Conservation (phyloP, 257 asterid genomes). For the Scutellaria galericulata region DNA sequence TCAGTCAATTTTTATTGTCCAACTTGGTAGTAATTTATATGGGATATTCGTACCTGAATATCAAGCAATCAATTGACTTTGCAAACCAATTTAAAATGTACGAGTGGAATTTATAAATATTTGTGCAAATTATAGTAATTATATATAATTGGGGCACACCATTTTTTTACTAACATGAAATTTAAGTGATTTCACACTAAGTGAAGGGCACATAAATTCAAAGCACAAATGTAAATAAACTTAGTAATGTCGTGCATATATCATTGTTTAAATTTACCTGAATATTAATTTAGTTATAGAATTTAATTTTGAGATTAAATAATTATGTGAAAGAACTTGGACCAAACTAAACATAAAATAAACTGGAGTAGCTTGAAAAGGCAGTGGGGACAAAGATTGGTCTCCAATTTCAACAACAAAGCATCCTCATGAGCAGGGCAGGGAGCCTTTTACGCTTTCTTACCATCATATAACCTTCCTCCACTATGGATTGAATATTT, state of each 20-base stretch:
- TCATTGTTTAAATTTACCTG: not conserved
- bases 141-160: not conserved
- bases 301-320: not conserved
- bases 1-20: slow-evolving; percentile 20
- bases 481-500: slow-evolving; percentile 22
- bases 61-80: slow-evolving; percentile 40
- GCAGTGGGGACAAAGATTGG: slow-evolving; percentile 39
- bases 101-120: not conserved
- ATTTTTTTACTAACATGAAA: not conserved
- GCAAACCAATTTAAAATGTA: slow-evolving; percentile 9
- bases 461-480: not conserved
- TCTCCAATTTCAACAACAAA: slow-evolving; percentile 44
- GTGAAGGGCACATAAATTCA: slow-evolving; percentile 37
- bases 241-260: too few species aligned
- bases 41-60: slow-evolving; percentile 15
- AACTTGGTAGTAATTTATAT: slow-evolving; percentile 7
- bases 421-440: slow-evolving; percentile 30
- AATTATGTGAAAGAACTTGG: not conserved
- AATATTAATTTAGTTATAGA: not conserved
- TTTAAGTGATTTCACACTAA: slow-evolving; percentile 1
- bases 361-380: not conserved
- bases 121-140: slow-evolving; percentile 14
- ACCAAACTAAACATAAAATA: not conserved
- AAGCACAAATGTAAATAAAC: not conserved
- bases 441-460: slow-evolving; percentile 20